phyloP scores from a whole-genome alignment of 495 filamentous ascomycete genomes.

The Evernia prunastri region DNA sequence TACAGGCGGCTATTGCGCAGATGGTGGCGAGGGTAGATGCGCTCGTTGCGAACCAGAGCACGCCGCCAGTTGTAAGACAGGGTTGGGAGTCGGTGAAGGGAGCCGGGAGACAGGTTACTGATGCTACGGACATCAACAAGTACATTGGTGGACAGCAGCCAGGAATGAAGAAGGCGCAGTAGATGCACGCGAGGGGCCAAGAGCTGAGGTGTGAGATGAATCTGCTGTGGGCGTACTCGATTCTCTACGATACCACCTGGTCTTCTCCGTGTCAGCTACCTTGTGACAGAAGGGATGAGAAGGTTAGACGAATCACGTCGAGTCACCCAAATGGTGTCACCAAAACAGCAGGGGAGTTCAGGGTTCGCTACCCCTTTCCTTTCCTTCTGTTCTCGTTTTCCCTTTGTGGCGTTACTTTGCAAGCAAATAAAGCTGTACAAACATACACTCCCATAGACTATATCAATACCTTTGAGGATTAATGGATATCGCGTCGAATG shows the following conservation, averaged over 20 bases:
- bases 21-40: conserved; percentile 71
- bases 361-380: not conserved
- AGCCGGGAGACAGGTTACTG: conserved; percentile 61
- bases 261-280: not conserved
- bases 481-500: too few relatives aligned
- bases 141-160: conserved; percentile 48
- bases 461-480: not conserved
- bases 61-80: conserved; percentile 74
- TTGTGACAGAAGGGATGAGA: not conserved
- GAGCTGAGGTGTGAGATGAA: not conserved
- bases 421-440: conserved; percentile 1
- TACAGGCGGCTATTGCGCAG: conserved; percentile 70
- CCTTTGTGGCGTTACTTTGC: not conserved
- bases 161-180: conserved; percentile 53
- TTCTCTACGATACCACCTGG: not conserved
- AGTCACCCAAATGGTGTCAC: not conserved
- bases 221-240: not conserved
- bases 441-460: not conserved
- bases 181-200: conserved; percentile 13
- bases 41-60: conserved; percentile 74
- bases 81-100: conserved; percentile 80
- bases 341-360: not conserved
- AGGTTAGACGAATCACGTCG: not conserved
- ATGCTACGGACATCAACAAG: conserved; percentile 68
- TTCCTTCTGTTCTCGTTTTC: not conserved